phyloP scores from a whole-genome alignment of 805 yeast species.

The Candida oleophila region DNA sequence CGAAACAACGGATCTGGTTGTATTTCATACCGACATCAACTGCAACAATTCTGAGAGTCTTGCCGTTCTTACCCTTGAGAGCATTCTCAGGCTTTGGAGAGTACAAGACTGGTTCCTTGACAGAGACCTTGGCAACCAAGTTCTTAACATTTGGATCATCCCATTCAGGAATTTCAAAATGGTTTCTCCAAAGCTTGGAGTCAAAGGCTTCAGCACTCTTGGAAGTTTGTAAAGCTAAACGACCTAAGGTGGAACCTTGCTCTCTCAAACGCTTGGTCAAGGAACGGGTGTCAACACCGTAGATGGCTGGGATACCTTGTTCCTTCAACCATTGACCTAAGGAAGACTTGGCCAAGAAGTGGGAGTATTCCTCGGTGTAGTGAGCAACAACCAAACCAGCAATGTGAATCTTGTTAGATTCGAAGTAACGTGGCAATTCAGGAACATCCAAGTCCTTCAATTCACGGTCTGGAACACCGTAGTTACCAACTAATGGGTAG shows the following conservation, averaged over 20 bases:
- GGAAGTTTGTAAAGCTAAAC: slow-evolving; percentile 64
- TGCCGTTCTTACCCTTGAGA: slow-evolving; percentile 65
- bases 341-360: slow-evolving; percentile 87
- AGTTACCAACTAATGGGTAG: slow-evolving; percentile 95
- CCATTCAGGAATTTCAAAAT: slow-evolving; percentile 82
- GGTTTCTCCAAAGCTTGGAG: slow-evolving; percentile 53
- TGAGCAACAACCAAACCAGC: slow-evolving; percentile 97
- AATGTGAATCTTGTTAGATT: slow-evolving; percentile 87
- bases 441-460: slow-evolving; percentile 65
- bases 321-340: slow-evolving; percentile 91
- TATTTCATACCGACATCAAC: slow-evolving; percentile 97
- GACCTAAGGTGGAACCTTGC: slow-evolving; percentile 89
- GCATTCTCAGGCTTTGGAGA: slow-evolving; percentile 56
- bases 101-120: slow-evolving; percentile 71
- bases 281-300: slow-evolving; percentile 96
- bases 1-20: slow-evolving; percentile 96
- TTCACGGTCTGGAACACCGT: slow-evolving; percentile 93
- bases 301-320: slow-evolving; percentile 91
- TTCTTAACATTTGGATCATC: slow-evolving; percentile 88
- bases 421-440: slow-evolving; percentile 86
- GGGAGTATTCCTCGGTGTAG: slow-evolving; percentile 95
- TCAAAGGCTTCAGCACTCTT: slow-evolving; percentile 27
- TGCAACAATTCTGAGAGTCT: slow-evolving; percentile 78
- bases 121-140: slow-evolving; percentile 88
- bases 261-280: slow-evolving; percentile 91